Evolutionary conservation across 208 protist species (phyloP), one percentile per base, ranked within the genome.

Genomic region (Lotmaria passim): DNA sequence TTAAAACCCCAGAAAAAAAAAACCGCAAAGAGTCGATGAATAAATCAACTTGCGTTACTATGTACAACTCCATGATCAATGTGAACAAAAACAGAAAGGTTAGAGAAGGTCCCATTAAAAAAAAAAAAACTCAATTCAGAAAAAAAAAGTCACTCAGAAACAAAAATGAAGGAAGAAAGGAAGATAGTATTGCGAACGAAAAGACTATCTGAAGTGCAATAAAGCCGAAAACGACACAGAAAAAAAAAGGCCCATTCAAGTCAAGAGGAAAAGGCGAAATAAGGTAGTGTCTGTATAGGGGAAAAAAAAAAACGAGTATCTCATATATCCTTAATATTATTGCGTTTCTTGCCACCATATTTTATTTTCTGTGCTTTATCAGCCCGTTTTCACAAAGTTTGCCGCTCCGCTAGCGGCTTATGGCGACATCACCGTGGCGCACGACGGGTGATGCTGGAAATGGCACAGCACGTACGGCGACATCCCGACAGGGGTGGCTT

Each of bases 401-500:
- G n/a, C n/a, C n/a, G n/a, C n/a, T n/a, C n/a, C n/a, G n/a, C n/a
- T n/a, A n/a, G n/a, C n/a, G n/a, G n/a, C 19, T 51, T 59, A 75
- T n/a, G 71, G 71, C 21, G 71, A 77, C 38, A 77, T 60, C 39
- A 77, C 71, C 5, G 71, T 60, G 24, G 71, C 41, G 43, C 63
- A 77, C 12, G 71, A 46, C 7, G 60, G 55, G 56, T 67, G 71
- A 19, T 59, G 63, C 44, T 59, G 71, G 43, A 77, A 70, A 39
- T 70, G 71, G 39, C 63, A 77, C 30, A 77, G 24, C 21, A 77
- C 58, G 36, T 71, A 77, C 36, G 71, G 63, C 33, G 71, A 47
- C 46, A 77, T 66, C 23, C 57, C 63, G 10, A 31, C 7, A 8
- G 71, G 48, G 1, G 56, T 46, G n/a, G 53, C 38, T 8, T 77